phyloP scores from a whole-genome alignment of 306 rosid genomes.

The Pyrus communis region DNA sequence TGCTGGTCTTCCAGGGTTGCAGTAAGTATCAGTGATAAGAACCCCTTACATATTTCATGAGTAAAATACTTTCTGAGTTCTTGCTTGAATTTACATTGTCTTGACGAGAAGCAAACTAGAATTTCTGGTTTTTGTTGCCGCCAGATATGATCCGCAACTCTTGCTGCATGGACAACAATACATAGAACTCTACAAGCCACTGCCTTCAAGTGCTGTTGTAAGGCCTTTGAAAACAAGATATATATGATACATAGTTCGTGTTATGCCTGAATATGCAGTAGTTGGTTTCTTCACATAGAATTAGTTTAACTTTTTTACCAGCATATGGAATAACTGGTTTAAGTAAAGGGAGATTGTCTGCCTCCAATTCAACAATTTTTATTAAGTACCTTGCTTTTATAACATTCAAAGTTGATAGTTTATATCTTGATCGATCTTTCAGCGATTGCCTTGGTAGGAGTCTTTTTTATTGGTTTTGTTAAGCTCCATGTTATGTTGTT shows the following conservation, averaged over 20 bases:
- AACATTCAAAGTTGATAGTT: not conserved
- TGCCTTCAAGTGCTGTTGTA: constrained; percentile 72
- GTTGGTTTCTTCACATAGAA: not conserved
- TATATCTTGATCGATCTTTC: not conserved
- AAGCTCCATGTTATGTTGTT: constrained; percentile 16
- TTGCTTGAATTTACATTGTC: not conserved
- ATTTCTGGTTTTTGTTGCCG: constrained; percentile 12
- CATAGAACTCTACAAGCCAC: constrained; percentile 76
- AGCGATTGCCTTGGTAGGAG: not conserved
- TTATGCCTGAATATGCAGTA: not conserved
- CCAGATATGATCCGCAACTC: constrained; percentile 81
- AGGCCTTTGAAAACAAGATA: constrained; percentile 31
- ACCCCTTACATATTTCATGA: constrained; percentile 1
- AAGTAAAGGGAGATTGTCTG: not conserved
- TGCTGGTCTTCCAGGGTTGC: constrained; percentile 54
- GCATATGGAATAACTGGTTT: not conserved
- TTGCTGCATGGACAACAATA: constrained; percentile 88
- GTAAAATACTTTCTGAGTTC: not conserved
- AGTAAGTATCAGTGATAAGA: constrained; percentile 49
- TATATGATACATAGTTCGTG: not conserved
- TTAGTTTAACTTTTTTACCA: not conserved
- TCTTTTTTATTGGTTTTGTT: not conserved
- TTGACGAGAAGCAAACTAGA: constrained; percentile 1
- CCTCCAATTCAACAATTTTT: too few species aligned
- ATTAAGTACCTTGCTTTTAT: not conserved